Evolutionary conservation across 2,329 filamentous ascomycete species (phyloP).

Genomic region (Moelleriella libera): DNA sequence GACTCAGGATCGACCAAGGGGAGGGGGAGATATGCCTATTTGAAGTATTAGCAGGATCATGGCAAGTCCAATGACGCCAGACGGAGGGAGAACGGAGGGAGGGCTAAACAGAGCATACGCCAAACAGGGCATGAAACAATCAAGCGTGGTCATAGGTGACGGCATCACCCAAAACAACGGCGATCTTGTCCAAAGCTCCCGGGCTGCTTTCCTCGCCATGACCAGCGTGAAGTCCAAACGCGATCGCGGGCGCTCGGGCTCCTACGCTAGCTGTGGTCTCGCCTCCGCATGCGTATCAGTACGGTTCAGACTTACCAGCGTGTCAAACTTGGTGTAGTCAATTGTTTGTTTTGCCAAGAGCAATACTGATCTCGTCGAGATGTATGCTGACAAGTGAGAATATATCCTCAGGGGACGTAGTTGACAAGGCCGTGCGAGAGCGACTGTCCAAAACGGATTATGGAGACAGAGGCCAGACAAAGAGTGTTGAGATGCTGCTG

Average conservation of each 20-base stretch:
- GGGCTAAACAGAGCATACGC: background rate
- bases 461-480: background rate
- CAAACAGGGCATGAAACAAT: background rate
- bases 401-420: background rate
- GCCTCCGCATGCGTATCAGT: background rate
- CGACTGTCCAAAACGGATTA: background rate
- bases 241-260: background rate
- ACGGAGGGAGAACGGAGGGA: too few species aligned
- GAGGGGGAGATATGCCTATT: background rate
- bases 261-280: background rate
- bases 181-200: background rate
- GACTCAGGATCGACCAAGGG: background rate
- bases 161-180: background rate
- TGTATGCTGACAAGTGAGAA: background rate
- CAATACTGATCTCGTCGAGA: background rate
- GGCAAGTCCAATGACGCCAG: background rate
- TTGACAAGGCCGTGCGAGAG: background rate
- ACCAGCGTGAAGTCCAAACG: background rate
- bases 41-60: background rate
- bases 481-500: background rate
- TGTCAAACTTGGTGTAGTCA: background rate
- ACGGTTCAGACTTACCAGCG: background rate
- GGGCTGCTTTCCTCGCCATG: conserved; percentile 1
- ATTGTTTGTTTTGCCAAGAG: background rate
- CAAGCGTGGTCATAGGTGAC: background rate